Conservation (phyloP, 176 grass and related monocot species). For the Neostapfia colusana region DNA sequence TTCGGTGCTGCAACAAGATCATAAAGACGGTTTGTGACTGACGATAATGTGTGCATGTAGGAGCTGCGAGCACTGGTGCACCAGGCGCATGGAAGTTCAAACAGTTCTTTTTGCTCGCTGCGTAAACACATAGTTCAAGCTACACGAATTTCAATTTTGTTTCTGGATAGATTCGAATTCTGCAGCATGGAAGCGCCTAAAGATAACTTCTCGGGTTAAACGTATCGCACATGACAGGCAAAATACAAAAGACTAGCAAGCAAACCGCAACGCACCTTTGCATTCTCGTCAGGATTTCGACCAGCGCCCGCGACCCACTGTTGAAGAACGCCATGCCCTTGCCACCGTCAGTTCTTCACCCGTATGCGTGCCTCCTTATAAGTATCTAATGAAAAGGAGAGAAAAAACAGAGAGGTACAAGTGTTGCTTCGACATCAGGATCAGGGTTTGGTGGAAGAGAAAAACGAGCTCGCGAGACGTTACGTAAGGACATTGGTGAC, state of each 20-base stretch:
- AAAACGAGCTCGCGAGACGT: conserved; percentile 38
- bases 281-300: conserved; percentile 68
- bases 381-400: too few relatives aligned
- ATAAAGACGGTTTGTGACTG: neutral
- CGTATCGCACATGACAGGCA: neutral
- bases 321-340: conserved; percentile 78
- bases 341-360: neutral
- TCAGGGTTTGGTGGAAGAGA: conserved; percentile 25
- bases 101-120: neutral
- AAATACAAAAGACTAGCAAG: neutral
- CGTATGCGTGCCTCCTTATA: conserved; percentile 19
- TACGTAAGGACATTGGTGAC: conserved; percentile 33
- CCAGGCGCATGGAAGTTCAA: neutral
- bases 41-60: neutral
- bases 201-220: neutral
- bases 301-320: conserved; percentile 53
- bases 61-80: neutral
- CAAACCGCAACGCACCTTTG: conserved; percentile 48
- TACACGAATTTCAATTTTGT: neutral
- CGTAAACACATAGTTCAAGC: too few relatives aligned
- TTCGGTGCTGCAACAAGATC: conserved; percentile 47
- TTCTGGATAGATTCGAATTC: neutral
- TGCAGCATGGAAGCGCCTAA: neutral
- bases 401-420: conserved; percentile 10
- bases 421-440: conserved; percentile 33